Conservation (phyloP, 1,284 basidiomycete genomes). For the Boletus semigastroideus region DNA sequence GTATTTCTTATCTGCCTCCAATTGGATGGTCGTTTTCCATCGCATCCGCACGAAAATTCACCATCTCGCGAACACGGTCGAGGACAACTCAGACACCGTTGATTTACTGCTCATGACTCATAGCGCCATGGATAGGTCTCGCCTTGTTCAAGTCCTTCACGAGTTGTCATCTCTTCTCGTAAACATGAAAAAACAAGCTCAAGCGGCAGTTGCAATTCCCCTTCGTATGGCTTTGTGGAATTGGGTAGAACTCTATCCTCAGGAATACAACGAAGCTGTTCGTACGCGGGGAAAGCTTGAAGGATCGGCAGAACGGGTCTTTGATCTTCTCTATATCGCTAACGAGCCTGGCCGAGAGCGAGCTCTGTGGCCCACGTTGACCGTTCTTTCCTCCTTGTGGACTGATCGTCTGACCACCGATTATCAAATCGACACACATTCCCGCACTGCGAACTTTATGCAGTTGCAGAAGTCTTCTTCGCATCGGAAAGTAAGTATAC, state of each 20-base stretch:
- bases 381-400: constrained; percentile 74
- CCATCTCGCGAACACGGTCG: constrained; percentile 52
- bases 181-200: constrained; percentile 78
- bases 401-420: constrained; percentile 70
- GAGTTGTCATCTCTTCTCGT: constrained; percentile 85
- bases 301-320: constrained; percentile 79
- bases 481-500: constrained; percentile 41
- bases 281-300: constrained; percentile 66
- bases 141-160: constrained; percentile 67
- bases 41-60: constrained; percentile 75
- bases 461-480: constrained; percentile 32
- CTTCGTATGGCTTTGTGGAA: constrained; percentile 87
- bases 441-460: constrained; percentile 34
- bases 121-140: constrained; percentile 62
- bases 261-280: constrained; percentile 78
- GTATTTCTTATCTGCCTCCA: constrained; percentile 87
- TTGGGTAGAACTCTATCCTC: constrained; percentile 84
- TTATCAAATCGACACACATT: constrained; percentile 42
- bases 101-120: constrained; percentile 78
- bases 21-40: constrained; percentile 81
- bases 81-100: constrained; percentile 61
- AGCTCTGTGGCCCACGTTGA: constrained; percentile 81
- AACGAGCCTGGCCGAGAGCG: constrained; percentile 56
- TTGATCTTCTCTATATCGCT: constrained; percentile 69
- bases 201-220: constrained; percentile 70